Evolutionary conservation across 2,329 filamentous ascomycete genomes (phyloP), one percentile per base, ranked within the genome.

Genomic region (Fusarium dlaminii): DNA sequence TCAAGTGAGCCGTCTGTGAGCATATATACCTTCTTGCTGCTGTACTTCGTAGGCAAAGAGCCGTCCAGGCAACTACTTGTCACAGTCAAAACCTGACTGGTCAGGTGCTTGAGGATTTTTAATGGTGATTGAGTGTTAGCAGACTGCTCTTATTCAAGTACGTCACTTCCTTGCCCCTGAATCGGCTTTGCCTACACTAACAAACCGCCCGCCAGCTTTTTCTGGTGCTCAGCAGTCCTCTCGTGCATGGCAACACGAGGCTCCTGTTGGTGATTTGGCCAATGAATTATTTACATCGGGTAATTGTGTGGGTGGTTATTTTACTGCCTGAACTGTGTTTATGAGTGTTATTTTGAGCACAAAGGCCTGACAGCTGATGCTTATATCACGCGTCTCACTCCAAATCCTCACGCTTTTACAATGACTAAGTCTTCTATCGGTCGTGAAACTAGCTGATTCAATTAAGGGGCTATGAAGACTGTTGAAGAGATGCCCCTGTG

Each of bases 221-320:
- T 7, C 24, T 46, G 18, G 3, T 46, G 5, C 6, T 22, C 27
- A 15, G 18, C 8, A 22, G 13, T 15, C 13, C 4, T 46, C 5
- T 5, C 18, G 4, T 5, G 2, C 24, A 29, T 22, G 24, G 18
- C 6, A 4, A 11, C 13, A 8, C 2, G 18, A 22, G 3, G 4
- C 13, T 22, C 1, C 3, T 11, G 18, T 29, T 46, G 0, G 13
- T 11, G 13, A 22, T 29, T 11, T 8, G 1, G 4, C 3, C 20
- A 48, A 3, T 29, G 1, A 9, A 45, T 4, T 4, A 0, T 4
- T 12, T 11, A 13, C 15, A 24, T 0, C 24, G 1, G 0, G n/a
- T 4, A 24, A 18, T 24, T 11, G 5, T 24, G 42, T 24, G 11
- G 11, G 17, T 4, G 6, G 22, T n/a, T 42, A 6, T 22, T 27